phyloP scores from a whole-genome alignment of 176 grass and related monocot species.

The Oryza meridionalis region DNA sequence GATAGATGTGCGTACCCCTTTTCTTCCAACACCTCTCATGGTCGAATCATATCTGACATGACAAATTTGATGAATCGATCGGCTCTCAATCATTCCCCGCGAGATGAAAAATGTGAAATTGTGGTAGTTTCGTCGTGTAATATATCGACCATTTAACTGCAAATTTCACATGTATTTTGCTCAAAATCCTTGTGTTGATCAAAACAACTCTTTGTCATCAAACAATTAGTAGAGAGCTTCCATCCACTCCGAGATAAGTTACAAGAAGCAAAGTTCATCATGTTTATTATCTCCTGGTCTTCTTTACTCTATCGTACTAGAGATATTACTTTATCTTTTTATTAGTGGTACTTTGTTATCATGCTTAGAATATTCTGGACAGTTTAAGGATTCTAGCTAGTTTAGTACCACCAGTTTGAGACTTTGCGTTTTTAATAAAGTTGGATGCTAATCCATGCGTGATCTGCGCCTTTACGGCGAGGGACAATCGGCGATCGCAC shows the following conservation, averaged over 20 bases:
- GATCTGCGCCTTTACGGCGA: not conserved
- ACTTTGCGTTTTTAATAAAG: not conserved
- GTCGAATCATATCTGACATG: conserved; percentile 15
- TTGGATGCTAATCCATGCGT: not conserved
- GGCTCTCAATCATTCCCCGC: not conserved
- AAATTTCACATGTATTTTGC: not conserved
- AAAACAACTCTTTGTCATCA: not conserved
- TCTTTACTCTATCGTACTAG: not conserved
- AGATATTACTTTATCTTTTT: not conserved
- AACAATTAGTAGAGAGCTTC: not conserved
- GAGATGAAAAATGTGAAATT: not conserved
- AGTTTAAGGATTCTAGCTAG: conserved; percentile 4
- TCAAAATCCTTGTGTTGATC: not conserved
- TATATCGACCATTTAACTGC: not conserved
- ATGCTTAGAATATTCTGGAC: not conserved
- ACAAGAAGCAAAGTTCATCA: not conserved
- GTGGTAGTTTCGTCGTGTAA: not conserved
- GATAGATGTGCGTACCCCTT: not conserved
- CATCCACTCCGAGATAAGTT: not conserved
- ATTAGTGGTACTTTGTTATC: not conserved
- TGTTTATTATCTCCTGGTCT: not conserved
- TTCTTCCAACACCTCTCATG: conserved; percentile 17
- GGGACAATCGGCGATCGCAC: not conserved
- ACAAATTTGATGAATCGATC: not conserved
- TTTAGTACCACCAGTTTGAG: not conserved